Conservation (phyloP, 2,329 filamentous ascomycete species). For the Cordyceps tenuipes region DNA sequence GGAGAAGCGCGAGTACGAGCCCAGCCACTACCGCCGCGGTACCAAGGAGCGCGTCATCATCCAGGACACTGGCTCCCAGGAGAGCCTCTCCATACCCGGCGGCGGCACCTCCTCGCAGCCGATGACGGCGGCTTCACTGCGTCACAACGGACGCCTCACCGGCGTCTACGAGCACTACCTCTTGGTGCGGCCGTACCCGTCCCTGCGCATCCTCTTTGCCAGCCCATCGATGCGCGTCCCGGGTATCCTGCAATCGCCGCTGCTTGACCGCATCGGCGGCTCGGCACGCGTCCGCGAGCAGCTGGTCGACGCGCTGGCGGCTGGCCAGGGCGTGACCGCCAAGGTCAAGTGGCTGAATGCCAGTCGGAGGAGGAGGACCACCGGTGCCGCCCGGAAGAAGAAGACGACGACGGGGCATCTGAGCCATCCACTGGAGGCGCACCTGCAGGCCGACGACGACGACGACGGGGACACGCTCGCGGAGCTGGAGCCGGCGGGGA, state of each 20-base stretch:
- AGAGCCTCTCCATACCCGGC: conserved; percentile 25
- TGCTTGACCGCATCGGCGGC: conserved; percentile 46
- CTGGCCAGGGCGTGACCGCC: conserved; percentile 64
- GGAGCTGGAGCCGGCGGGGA: conserved; percentile 36
- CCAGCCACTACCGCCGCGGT: neutral
- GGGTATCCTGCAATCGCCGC: conserved; percentile 55
- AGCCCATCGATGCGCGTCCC: conserved; percentile 59
- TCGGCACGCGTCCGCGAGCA: conserved; percentile 38
- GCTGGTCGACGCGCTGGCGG: conserved; percentile 50
- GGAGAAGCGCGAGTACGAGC: neutral
- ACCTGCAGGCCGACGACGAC: conserved; percentile 14
- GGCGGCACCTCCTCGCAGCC: neutral
- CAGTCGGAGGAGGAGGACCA: neutral
- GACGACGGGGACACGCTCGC: conserved; percentile 10
- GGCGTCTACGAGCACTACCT: conserved; percentile 47
- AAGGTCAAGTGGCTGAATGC: conserved; percentile 59
- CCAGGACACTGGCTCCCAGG: conserved; percentile 9
- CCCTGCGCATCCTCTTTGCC: conserved; percentile 59
- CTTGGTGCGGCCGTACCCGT: conserved; percentile 58
- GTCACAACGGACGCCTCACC: conserved; percentile 20
- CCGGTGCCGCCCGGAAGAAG: neutral
- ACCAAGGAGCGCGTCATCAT: conserved; percentile 15
- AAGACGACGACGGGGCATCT: neutral
- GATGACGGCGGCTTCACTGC: neutral
- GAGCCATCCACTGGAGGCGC: conserved; percentile 11